Base-by-base conservation (phyloP, 805 yeast genomes). In the Candida ulmi region DNA sequence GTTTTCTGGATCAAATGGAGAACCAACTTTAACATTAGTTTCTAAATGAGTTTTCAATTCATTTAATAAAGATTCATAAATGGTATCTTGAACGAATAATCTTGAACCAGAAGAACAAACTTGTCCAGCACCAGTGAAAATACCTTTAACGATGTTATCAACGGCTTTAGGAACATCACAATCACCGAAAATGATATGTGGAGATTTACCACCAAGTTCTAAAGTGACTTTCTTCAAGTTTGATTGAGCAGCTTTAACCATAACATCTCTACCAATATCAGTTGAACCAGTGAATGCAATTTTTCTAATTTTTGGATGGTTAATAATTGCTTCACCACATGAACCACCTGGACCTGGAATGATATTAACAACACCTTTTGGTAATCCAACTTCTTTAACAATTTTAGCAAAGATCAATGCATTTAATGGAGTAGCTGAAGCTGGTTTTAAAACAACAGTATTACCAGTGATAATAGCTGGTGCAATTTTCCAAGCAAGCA, bases 261-360 rank as follows among this genome's bases (percentile, higher is more conserved):
- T 82, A 47, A 83, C 80, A 54, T 66, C 68, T 61, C 77, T 80
- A 65, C 93, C 93, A 45, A 81, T 72, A 38, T 74, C 79, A 34
- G 93, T 83, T 21, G 90, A 83, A 58, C 93, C 93, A 39, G 93
- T 83, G 66, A 83, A 83, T 11, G 90, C 87, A 55, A 83, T 70
- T 66, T 83, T 83, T 65, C 79, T 78, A 53, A 83, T 76, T 57
- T 68, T 73, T 52, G 80, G 83, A 58, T 83, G 88, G 49, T 70
- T 69, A 38, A 83, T 66, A 52, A 83, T 76, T 42, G 85, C 80
- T 46, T 77, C 73, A 69, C 93, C 93, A 52, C 83, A 77, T 49
- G 72, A 71, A 57, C 76, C 71, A 60, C 91, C 93, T 42, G 80
- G 77, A 52, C 91, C 91, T 53, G 86, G 79, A 30, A 83, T 69